phyloP scores from a whole-genome alignment of 2,329 filamentous ascomycete genomes.

The Exophiala dermatitidis region DNA sequence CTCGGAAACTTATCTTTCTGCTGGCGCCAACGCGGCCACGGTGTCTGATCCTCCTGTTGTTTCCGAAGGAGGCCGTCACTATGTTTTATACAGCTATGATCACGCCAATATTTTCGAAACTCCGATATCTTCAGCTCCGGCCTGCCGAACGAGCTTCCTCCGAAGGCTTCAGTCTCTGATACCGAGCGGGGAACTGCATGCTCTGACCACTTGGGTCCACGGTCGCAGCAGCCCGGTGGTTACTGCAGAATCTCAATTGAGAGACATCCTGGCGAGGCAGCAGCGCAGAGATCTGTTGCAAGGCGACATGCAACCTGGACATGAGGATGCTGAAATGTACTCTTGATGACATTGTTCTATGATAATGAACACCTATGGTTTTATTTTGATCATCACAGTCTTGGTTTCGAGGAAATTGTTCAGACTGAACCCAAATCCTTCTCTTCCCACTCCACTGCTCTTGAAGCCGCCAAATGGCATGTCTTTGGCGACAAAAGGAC shows the following conservation, averaged over 20 bases:
- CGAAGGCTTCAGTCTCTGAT: slow-evolving; percentile 13
- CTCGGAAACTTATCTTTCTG: slow-evolving; percentile 25
- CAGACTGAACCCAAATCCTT: slow-evolving; percentile 61
- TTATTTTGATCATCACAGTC: slow-evolving; percentile 40
- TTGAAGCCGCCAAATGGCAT: slow-evolving; percentile 68
- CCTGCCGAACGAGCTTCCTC: slow-evolving; percentile 4
- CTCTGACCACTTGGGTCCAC: slow-evolving; percentile 13
- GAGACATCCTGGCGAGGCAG: slow-evolving; percentile 19
- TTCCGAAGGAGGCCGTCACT: slow-evolving; percentile 20
- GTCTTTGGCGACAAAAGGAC: slow-evolving; percentile 28
- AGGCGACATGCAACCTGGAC: background rate
- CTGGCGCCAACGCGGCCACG: slow-evolving; percentile 21
- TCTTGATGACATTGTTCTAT: background rate
- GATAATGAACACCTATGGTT: background rate
- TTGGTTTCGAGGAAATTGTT: slow-evolving; percentile 56
- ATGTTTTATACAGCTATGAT: slow-evolving; percentile 24
- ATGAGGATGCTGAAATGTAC: slow-evolving; percentile 14
- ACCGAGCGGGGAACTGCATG: slow-evolving; percentile 8
- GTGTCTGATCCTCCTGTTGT: slow-evolving; percentile 19
- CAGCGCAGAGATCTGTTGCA: background rate
- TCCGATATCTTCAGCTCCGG: background rate
- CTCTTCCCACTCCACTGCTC: slow-evolving; percentile 68
- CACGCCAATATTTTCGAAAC: slow-evolving; percentile 20
- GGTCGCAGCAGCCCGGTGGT: slow-evolving; percentile 7
- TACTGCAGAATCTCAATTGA: slow-evolving; percentile 20